phyloP scores from a whole-genome alignment of 2,329 filamentous ascomycete genomes.

The Arthroderma sp. region DNA sequence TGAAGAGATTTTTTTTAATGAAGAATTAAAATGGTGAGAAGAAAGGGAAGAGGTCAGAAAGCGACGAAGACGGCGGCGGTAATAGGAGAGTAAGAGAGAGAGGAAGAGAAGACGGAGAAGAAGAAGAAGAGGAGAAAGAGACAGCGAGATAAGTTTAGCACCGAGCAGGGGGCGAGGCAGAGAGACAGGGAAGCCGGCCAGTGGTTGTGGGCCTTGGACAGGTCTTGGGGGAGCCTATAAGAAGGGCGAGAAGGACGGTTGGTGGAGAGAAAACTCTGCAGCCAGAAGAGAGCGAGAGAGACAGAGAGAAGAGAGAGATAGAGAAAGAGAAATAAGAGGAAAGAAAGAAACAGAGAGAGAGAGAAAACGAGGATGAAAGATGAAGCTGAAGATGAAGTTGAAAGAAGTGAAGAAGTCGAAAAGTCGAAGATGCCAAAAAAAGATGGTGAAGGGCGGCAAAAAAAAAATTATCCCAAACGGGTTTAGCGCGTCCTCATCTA shows the following conservation, averaged over 20 bases:
- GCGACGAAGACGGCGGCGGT: constrained; percentile 14
- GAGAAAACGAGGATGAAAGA: constrained; percentile 4
- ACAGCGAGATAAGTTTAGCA: not conserved
- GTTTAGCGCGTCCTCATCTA: too few relatives aligned
- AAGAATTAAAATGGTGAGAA: not conserved
- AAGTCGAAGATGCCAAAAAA: not conserved
- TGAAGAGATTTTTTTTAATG: too few relatives aligned
- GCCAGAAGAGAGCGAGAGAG: not conserved
- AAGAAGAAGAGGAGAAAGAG: constrained; percentile 2
- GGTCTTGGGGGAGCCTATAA: not conserved
- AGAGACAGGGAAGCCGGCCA: too few relatives aligned
- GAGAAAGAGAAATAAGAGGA: constrained; percentile 2
- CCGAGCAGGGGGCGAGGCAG: not conserved
- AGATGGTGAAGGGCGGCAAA: not conserved
- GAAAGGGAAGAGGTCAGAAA: constrained; percentile 13
- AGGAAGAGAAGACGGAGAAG: constrained; percentile 11
- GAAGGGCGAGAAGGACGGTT: not conserved
- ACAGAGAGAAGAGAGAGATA: constrained; percentile 2
- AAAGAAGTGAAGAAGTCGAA: not conserved
- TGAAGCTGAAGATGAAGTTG: not conserved
- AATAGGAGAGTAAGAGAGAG: constrained; percentile 14
- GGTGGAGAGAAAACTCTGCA: not conserved
- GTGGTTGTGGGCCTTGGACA: not conserved
- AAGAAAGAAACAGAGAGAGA: constrained; percentile 4
- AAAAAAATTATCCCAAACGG: not conserved